A percentile compares a stretch with the other conserved stretches of the same genome.
Conservation (phyloP, 306 rosid species). For the Glycine latifolia region DNA sequence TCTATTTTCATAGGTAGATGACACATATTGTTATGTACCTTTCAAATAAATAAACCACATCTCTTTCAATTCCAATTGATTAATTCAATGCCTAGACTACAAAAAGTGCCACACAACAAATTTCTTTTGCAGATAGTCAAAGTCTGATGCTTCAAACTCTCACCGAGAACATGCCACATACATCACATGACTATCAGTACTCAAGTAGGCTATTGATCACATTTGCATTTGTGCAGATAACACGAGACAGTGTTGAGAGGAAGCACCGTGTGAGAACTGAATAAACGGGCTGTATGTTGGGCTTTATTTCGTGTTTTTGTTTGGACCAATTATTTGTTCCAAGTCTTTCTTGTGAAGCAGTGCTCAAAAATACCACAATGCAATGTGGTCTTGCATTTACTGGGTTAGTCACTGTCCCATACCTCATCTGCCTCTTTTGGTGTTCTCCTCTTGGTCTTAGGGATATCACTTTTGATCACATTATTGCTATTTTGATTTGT, state of each 20-base stretch:
- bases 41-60: constrained; percentile 5
- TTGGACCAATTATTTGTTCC: constrained; percentile 8
- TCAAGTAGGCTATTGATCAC: not conserved
- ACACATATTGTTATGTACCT: not conserved
- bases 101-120: not conserved
- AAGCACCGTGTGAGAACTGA: not conserved
- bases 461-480: constrained; percentile 27
- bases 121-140: not conserved
- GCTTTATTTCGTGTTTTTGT: constrained; percentile 1
- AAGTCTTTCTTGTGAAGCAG: constrained; percentile 8
- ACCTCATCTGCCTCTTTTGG: constrained; percentile 52
- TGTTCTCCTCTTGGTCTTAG: constrained; percentile 34
- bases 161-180: constrained; percentile 2
- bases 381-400: constrained; percentile 8
- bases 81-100: constrained; percentile 18
- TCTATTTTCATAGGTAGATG: not conserved
- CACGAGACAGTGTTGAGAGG: constrained; percentile 12
- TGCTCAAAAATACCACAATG: constrained; percentile 1
- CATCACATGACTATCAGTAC: not conserved
- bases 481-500: constrained; percentile 37
- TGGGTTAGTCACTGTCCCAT: constrained; percentile 65
- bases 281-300: not conserved
- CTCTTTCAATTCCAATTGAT: constrained; percentile 12
- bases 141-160: not conserved
- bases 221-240: not conserved